Base-by-base conservation (phyloP, 108 stramenopile genomes). In the Cyclotella sp. region DNA sequence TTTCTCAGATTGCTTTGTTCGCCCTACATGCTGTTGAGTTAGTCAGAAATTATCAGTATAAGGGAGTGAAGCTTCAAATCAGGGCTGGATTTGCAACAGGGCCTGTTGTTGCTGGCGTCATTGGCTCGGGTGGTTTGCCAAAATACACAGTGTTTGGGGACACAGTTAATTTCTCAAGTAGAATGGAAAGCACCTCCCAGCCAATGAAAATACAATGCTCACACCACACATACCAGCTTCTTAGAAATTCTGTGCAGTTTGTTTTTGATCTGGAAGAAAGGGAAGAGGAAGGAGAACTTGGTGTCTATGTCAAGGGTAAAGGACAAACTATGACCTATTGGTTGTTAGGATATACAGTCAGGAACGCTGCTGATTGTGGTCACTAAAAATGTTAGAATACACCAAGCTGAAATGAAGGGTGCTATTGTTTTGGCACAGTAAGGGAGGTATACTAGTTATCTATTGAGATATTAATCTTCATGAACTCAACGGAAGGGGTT, bases 231-330 rank as follows among this genome's bases (percentile, higher is more conserved):
- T 72, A 72, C 27, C 9, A 63, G 0, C 63, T 72, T 11, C 53
- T 72, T 22, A 16, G 9, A 6, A 58, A 72, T 19, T 60, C 59
- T 28, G n/a, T 18, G 4, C 16, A 49, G 30, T 46, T 44, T 24
- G 8, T 27, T 15, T 72, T 72, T 63, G 42, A 41, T 39, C 18
- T 72, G 26, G 41, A 34, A 42, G 18, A 72, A 60, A 0, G 71
- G 0, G 24, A 61, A 27, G 60, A 72, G 22, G 49, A 41, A 41
- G 71, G 61, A 21, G 41, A 61, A 27, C 58, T 58, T 30, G 71
- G 71, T 22, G 49, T 72, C 27, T 30, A 63, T 27, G 41, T 72
- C 71, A 72, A 72, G 71, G 71, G 71, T 27, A 72, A 72, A 30
- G 71, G 71, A 1, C 71, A 72, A 27, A 24, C 59, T 15, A 12